Evolutionary conservation across 129 eudicot genomes (phyloP).

Genomic region (Sambucus nigra): DNA sequence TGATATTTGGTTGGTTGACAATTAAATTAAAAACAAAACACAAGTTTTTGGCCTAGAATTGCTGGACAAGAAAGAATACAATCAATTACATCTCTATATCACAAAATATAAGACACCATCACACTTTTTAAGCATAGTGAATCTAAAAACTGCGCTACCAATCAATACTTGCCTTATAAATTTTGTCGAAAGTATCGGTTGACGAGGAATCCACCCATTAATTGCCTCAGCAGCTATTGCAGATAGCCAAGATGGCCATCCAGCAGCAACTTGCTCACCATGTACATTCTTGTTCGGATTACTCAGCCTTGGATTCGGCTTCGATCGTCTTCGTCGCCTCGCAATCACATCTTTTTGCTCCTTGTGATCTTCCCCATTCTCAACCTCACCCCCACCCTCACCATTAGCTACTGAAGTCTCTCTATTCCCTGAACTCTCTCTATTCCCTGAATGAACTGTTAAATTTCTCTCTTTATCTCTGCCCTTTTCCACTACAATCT

Average conservation of each 20-base stretch:
- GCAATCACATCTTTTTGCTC: conserved; percentile 35
- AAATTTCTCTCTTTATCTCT: conserved; percentile 33
- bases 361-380: conserved; percentile 42
- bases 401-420: conserved; percentile 22
- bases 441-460: conserved; percentile 40
- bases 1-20: no score
- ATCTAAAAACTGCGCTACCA: conserved; percentile 1
- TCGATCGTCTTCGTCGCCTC: conserved; percentile 38
- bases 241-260: no score
- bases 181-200: conserved; percentile 74
- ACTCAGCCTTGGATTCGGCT: conserved; percentile 59
- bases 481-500: conserved; percentile 32
- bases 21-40: no score
- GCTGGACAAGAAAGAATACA: no score
- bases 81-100: no score
- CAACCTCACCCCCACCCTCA: no score
- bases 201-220: conserved; percentile 77
- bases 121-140: not conserved
- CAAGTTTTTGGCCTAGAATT: no score
- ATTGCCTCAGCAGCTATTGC: conserved; percentile 84
- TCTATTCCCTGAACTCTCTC: no score
- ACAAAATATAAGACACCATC: not conserved
- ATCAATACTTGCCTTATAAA: conserved; percentile 49
- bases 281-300: conserved; percentile 59
- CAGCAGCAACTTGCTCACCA: no score